Evolutionary conservation across 441 rosid species (phyloP).

Genomic region (Biscutella laevigata): DNA sequence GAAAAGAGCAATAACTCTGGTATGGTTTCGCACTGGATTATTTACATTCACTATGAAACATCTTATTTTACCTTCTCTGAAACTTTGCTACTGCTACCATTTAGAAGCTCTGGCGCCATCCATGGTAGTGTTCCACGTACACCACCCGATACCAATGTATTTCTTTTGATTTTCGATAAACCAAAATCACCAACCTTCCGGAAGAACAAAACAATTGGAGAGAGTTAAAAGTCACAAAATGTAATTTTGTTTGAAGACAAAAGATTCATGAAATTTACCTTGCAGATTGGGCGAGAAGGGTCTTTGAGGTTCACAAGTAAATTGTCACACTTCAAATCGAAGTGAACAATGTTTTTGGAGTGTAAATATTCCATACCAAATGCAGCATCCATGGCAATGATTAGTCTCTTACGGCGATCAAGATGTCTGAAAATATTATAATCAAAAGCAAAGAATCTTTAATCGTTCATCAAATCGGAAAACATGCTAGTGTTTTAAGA

Average conservation of each 20-base stretch:
- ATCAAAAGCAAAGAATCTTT: slow-evolving; percentile 15
- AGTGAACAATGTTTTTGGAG: slow-evolving; percentile 64
- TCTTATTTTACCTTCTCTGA: slow-evolving; percentile 70
- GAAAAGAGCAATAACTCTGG: neutral
- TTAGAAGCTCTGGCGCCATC: slow-evolving; percentile 69
- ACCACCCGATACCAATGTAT: slow-evolving; percentile 61
- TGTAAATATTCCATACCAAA: slow-evolving; percentile 66
- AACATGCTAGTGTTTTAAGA: slow-evolving; percentile 13
- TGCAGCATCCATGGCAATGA: slow-evolving; percentile 71
- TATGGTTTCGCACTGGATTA: neutral
- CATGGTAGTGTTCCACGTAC: slow-evolving; percentile 67
- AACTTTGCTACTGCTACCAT: slow-evolving; percentile 60
- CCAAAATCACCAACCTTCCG: slow-evolving; percentile 61
- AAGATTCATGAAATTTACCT: slow-evolving; percentile 29
- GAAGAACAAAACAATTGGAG: slow-evolving; percentile 17
- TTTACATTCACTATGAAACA: neutral
- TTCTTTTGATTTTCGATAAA: slow-evolving; percentile 51
- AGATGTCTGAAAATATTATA: slow-evolving; percentile 24
- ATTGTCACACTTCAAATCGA: slow-evolving; percentile 67
- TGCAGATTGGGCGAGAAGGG: slow-evolving; percentile 59
- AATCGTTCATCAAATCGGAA: slow-evolving; percentile 1
- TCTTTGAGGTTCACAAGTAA: slow-evolving; percentile 63
- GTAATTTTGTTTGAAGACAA: neutral
- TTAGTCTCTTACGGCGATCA: slow-evolving; percentile 55
- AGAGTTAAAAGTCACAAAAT: no score